Evolutionary conservation across 164 flowering plant genomes (phyloP).

Genomic region (Stephania japonica): DNA sequence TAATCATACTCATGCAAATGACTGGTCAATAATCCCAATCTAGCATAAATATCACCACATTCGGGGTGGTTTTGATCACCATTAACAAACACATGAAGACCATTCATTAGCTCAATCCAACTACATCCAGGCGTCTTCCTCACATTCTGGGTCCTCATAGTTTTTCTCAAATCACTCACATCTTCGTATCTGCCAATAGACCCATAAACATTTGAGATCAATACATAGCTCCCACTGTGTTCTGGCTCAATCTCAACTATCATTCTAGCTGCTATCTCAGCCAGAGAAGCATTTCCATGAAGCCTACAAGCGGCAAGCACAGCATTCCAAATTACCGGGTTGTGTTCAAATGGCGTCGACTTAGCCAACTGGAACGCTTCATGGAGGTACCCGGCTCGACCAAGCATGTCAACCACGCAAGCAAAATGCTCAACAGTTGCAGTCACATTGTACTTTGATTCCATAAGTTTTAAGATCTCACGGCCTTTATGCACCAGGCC

Average conservation of each 20-base stretch:
- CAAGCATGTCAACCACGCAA: constrained; percentile 66
- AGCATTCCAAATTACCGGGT: constrained; percentile 60
- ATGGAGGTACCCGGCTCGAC: constrained; percentile 49
- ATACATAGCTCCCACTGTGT: constrained; percentile 62
- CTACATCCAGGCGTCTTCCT: constrained; percentile 73
- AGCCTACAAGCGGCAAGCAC: constrained; percentile 51
- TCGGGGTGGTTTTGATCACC: constrained; percentile 47
- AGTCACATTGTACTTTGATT: constrained; percentile 29
- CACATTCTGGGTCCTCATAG: constrained; percentile 47
- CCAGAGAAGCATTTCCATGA: constrained; percentile 44
- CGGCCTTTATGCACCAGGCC: constrained; percentile 44
- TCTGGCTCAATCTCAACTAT: constrained; percentile 54
- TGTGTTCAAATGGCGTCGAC: constrained; percentile 39
- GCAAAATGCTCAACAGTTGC: constrained; percentile 64
- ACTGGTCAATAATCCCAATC: constrained; percentile 32
- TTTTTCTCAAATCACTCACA: constrained; percentile 43
- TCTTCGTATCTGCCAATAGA: constrained; percentile 45
- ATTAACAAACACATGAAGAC: constrained; percentile 50
- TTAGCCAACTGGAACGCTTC: constrained; percentile 43
- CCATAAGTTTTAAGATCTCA: constrained; percentile 23
- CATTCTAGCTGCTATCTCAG: constrained; percentile 38
- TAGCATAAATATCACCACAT: constrained; percentile 33
- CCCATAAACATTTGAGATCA: constrained; percentile 63
- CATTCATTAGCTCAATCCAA: constrained; percentile 61
- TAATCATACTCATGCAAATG: constrained; percentile 34